Base-by-base conservation (phyloP, 768 basidiomycete species). In the Exidia glandulosa region DNA sequence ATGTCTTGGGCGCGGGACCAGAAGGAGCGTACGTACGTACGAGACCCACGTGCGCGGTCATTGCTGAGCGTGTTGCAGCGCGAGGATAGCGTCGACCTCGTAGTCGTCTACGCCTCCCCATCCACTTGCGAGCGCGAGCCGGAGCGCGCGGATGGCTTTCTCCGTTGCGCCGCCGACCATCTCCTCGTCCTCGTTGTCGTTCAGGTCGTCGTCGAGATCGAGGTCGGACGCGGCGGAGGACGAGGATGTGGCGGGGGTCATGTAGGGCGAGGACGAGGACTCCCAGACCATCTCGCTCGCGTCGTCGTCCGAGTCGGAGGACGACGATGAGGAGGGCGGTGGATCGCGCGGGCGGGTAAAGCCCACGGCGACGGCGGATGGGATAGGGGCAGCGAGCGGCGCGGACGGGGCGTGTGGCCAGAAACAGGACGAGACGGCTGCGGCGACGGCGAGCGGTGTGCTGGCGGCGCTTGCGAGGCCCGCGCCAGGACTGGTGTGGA, bases 31-130 rank as follows among this genome's bases (percentile, higher is more conserved):
- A n/a, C n/a, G n/a, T n/a, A n/a, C n/a, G n/a, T n/a, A n/a, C n/a
- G n/a, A n/a, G n/a, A n/a, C n/a, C n/a, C n/a, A n/a, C n/a, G n/a
- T n/a, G n/a, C n/a, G n/a, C n/a, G n/a, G n/a, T n/a, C n/a, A n/a
- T n/a, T n/a, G n/a, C n/a, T n/a, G n/a, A n/a, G n/a, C n/a, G n/a
- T n/a, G n/a, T n/a, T 45, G 41, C 41, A 45, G 41, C 41, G 41
- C 41, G 41, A 45, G 41, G 41, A 45, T 45, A 6, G 41, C 41
- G 41, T 45, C 41, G 41, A 45, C 72, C 25, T 41, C 31, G 59
- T 85, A 85, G 65, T 86, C 84, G 57, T 76, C 76, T 37, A 86
- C 67, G 30, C 82, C 77, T 4, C 80, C 83, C 10, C 83, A 83
- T 45, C 84, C 85, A 61, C 79, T 85, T 13, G 84, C 84, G 72